Evolutionary conservation across 1,284 basidiomycete species (phyloP).

Genomic region (Naganishia albida): DNA sequence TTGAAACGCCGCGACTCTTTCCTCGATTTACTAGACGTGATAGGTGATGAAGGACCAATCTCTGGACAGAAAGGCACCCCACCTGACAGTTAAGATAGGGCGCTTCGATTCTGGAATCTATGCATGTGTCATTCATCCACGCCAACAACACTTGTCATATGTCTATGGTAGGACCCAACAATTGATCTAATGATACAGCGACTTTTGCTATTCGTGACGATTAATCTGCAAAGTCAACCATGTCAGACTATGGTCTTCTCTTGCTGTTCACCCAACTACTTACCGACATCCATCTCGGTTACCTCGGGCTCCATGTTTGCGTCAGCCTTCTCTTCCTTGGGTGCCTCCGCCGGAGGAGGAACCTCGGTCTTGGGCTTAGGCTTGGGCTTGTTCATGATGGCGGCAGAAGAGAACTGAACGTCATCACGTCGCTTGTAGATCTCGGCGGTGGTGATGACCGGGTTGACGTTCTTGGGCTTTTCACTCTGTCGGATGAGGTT

Average conservation of each 20-base stretch:
- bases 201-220: background rate
- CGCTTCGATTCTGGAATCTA: background rate
- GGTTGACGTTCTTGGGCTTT: slow-evolving; percentile 79
- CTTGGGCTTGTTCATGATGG: slow-evolving; percentile 83
- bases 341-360: slow-evolving; percentile 44
- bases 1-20: too few relatives aligned
- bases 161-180: slow-evolving; percentile 21
- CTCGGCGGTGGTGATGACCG: slow-evolving; percentile 74
- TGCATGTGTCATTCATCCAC: slow-evolving; percentile 1
- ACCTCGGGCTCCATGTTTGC: slow-evolving; percentile 55
- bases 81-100: too few relatives aligned
- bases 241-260: background rate
- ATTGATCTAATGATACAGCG: slow-evolving; percentile 25
- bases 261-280: slow-evolving; percentile 29
- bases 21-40: too few relatives aligned
- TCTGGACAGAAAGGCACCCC: too few relatives aligned
- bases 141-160: slow-evolving; percentile 14
- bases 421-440: slow-evolving; percentile 86
- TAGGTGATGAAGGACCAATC: too few relatives aligned
- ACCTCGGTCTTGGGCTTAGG: slow-evolving; percentile 68
- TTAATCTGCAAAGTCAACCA: slow-evolving; percentile 9
- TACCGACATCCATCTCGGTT: slow-evolving; percentile 77
- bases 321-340: slow-evolving; percentile 54
- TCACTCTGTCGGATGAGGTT: slow-evolving; percentile 80
- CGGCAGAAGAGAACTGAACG: slow-evolving; percentile 76